Conservation (phyloP, 2,329 filamentous ascomycete species). For the Exophiala phaeomuriformis region DNA sequence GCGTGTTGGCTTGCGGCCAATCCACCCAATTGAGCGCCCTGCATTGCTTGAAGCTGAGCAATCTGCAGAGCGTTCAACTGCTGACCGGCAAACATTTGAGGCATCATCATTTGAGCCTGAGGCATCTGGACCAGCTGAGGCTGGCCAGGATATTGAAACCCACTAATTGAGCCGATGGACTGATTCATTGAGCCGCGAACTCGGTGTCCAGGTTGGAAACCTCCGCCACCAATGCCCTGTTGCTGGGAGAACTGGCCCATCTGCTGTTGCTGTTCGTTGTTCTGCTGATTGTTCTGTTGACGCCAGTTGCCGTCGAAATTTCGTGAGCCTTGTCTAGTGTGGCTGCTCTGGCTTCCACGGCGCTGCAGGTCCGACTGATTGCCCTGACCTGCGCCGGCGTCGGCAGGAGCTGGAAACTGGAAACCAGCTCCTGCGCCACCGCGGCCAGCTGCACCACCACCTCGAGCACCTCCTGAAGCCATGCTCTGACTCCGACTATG, state of each 20-base stretch:
- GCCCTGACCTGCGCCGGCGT: slow-evolving; percentile 42
- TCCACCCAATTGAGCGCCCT: slow-evolving; percentile 72
- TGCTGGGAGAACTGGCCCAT: slow-evolving; percentile 62
- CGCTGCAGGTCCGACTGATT: slow-evolving; percentile 60
- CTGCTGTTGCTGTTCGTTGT: slow-evolving; percentile 44
- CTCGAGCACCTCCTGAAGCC: slow-evolving; percentile 58
- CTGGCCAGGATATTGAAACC: slow-evolving; percentile 83
- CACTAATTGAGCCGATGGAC: slow-evolving; percentile 73
- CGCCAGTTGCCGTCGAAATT: slow-evolving; percentile 99
- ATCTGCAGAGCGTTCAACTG: slow-evolving; percentile 82
- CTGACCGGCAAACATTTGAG: slow-evolving; percentile 73
- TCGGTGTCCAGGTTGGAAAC: slow-evolving; percentile 90
- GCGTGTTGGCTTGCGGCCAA: slow-evolving; percentile 64
- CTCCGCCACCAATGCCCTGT: slow-evolving; percentile 60
- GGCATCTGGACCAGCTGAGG: slow-evolving; percentile 81
- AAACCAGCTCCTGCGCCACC: slow-evolving; percentile 54
- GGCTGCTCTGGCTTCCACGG: slow-evolving; percentile 64
- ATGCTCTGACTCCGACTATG: slow-evolving; percentile 45
- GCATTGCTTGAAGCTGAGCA: slow-evolving; percentile 82
- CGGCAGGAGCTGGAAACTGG: slow-evolving; percentile 56
- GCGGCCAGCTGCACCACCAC: slow-evolving; percentile 54
- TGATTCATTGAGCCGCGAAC: slow-evolving; percentile 72
- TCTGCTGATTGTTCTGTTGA: slow-evolving; percentile 56
- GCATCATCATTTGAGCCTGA: slow-evolving; percentile 71
- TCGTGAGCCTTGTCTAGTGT: slow-evolving; percentile 73